These are phyloP conservation scores for Talaromyces sp. DNA, from an alignment of 2,329 filamentous ascomycete species.

Conservation along the genomic window DNA sequence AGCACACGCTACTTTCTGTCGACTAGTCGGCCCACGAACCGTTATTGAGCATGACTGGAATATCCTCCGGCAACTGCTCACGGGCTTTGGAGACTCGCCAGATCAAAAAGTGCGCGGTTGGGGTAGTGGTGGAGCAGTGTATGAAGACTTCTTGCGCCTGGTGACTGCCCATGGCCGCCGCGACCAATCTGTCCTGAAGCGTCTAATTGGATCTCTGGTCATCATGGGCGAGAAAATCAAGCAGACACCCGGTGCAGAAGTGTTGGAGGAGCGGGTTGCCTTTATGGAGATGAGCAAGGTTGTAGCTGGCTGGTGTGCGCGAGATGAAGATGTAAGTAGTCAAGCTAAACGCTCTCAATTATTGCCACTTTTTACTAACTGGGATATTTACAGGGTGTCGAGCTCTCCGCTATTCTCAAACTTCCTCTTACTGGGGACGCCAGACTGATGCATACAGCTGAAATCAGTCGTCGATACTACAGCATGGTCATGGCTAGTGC, in stretches of 20 bases:
- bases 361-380: constrained; percentile 10
- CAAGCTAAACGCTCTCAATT: background rate
- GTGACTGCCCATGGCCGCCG: constrained; percentile 37
- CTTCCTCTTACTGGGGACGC: constrained; percentile 64
- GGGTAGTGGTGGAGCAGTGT: constrained; percentile 63
- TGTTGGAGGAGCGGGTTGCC: constrained; percentile 63
- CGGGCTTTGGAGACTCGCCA: constrained; percentile 62
- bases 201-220: constrained; percentile 46
- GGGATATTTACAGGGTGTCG: constrained; percentile 22
- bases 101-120: constrained; percentile 65
- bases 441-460: constrained; percentile 64
- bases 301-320: constrained; percentile 63
- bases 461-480: constrained; percentile 67
- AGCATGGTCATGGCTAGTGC: constrained; percentile 55
- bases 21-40: constrained; percentile 73
- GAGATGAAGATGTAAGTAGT: constrained; percentile 54
- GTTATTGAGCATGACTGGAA: constrained; percentile 79
- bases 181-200: constrained; percentile 38
- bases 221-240: constrained; percentile 37
- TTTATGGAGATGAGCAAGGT: constrained; percentile 76
- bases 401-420: constrained; percentile 35
- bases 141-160: constrained; percentile 58
- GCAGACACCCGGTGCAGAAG: constrained; percentile 49
- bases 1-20: constrained; percentile 78
- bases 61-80: constrained; percentile 63